Conservation (phyloP, 345 rosid species). For the Lepidium aucheri region DNA sequence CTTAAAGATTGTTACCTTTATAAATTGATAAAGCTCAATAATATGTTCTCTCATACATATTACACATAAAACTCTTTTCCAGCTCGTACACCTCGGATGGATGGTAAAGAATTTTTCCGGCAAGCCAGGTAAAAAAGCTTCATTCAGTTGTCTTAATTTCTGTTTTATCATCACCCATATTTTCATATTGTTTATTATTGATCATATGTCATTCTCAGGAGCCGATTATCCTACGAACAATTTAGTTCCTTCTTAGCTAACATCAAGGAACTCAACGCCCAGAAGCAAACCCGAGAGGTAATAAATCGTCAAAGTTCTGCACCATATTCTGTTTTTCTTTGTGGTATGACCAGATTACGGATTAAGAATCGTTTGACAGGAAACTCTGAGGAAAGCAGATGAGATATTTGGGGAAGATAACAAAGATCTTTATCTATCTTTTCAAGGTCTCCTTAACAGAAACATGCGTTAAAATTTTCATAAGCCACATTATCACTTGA, state of each 20-base stretch:
- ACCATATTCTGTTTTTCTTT: neutral
- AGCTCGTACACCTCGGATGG: slow-evolving; percentile 70
- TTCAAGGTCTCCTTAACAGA: slow-evolving; percentile 78
- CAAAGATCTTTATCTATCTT: slow-evolving; percentile 72
- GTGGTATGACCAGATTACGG: neutral
- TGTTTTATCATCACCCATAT: neutral
- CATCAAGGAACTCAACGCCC: slow-evolving; percentile 92
- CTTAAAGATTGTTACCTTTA: neutral
- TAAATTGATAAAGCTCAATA: neutral
- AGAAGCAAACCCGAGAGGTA: slow-evolving; percentile 92
- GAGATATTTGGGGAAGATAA: slow-evolving; percentile 85
- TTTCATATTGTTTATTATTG: neutral
- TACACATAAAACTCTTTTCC: neutral
- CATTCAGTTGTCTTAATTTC: neutral
- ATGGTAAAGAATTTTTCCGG: slow-evolving; percentile 94
- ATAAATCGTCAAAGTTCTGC: neutral
- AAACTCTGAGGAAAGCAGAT: slow-evolving; percentile 89
- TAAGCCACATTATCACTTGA: neutral
- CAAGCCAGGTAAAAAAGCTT: slow-evolving; percentile 71
- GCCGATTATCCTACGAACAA: slow-evolving; percentile 84
- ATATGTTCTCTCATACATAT: neutral
- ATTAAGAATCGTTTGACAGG: slow-evolving; percentile 34
- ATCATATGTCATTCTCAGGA: slow-evolving; percentile 37
- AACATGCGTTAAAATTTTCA: slow-evolving; percentile 37
- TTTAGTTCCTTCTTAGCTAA: slow-evolving; percentile 91